phyloP scores from a whole-genome alignment of 2,329 filamentous ascomycete species.

The Tetracladium maxilliforme region DNA sequence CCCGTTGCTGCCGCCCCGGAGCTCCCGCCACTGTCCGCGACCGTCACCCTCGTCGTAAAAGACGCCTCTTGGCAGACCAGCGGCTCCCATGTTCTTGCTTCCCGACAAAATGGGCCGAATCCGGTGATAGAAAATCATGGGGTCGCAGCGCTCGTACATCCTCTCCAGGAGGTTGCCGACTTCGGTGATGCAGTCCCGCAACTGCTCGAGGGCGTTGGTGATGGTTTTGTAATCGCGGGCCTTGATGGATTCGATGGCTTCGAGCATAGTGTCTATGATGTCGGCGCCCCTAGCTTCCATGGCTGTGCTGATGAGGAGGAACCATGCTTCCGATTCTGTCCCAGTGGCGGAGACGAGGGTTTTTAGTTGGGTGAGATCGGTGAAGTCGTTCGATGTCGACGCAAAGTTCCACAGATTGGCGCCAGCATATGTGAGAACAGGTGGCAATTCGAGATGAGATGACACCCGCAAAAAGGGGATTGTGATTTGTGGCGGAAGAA shows the following conservation, averaged over 20 bases:
- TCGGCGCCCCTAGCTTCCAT: constrained; percentile 72
- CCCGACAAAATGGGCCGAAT: constrained; percentile 84
- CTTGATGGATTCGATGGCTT: constrained; percentile 57
- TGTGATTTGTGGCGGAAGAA: constrained; percentile 61
- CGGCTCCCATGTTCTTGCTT: constrained; percentile 80
- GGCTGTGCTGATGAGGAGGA: constrained; percentile 77
- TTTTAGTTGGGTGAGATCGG: constrained; percentile 53
- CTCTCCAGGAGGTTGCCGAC: constrained; percentile 55
- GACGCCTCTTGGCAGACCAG: constrained; percentile 70
- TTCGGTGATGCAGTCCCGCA: constrained; percentile 53
- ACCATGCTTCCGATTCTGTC: constrained; percentile 86
- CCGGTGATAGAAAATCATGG: constrained; percentile 74
- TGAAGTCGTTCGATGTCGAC: constrained; percentile 43
- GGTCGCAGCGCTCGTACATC: constrained; percentile 85
- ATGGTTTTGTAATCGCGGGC: constrained; percentile 44
- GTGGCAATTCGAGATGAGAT: constrained; percentile 62
- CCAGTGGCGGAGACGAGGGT: constrained; percentile 61
- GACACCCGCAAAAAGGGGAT: constrained; percentile 64
- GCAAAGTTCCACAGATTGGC: constrained; percentile 85
- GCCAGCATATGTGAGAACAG: constrained; percentile 80
- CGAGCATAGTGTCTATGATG: constrained; percentile 63
- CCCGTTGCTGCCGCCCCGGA: constrained; percentile 83
- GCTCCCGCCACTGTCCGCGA: constrained; percentile 54
- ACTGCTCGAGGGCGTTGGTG: constrained; percentile 43
- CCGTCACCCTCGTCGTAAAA: constrained; percentile 67